Conservation (phyloP, 1,284 basidiomycete genomes). For the Leccinum huronense region DNA sequence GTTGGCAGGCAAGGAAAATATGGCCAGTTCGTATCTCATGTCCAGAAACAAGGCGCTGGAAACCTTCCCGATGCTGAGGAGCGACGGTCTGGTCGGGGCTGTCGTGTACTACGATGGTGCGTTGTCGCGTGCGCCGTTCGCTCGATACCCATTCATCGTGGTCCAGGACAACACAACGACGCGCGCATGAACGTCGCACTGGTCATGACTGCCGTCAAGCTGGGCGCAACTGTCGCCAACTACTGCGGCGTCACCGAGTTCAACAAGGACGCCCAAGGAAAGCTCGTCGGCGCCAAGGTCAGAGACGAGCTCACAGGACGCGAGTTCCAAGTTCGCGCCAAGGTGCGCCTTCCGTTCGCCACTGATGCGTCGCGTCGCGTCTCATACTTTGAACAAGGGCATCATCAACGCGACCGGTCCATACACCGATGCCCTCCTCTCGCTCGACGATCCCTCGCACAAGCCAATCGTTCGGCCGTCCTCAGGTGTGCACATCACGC, state of each 20-base stretch:
- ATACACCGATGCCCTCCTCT: constrained; percentile 85
- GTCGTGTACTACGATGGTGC: constrained; percentile 96
- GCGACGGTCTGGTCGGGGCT: constrained; percentile 89
- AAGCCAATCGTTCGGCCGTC: constrained; percentile 91
- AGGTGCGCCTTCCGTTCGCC: constrained; percentile 43
- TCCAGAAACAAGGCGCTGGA: constrained; percentile 91
- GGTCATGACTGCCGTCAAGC: constrained; percentile 91
- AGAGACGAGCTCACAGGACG: constrained; percentile 84
- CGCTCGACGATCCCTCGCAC: constrained; percentile 81
- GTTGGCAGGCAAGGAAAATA: constrained; percentile 94
- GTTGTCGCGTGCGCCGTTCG: constrained; percentile 15
- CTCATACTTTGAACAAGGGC: constrained; percentile 51
- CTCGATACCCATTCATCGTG: not conserved
- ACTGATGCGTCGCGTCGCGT: not conserved
- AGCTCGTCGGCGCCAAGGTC: constrained; percentile 74
- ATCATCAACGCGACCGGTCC: constrained; percentile 98
- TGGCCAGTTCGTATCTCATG: constrained; percentile 95
- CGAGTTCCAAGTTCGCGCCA: constrained; percentile 81
- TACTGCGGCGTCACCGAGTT: constrained; percentile 85
- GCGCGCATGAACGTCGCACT: constrained; percentile 97
- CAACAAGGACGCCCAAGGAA: constrained; percentile 67
- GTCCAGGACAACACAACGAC: constrained; percentile 92
- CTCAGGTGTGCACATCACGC: constrained; percentile 93
- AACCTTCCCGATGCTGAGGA: constrained; percentile 95
- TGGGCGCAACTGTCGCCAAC: constrained; percentile 88